These are phyloP conservation scores for Pythium phragmitis DNA, from an alignment of 352 stramenopile genomes.

Conservation along the genomic window DNA sequence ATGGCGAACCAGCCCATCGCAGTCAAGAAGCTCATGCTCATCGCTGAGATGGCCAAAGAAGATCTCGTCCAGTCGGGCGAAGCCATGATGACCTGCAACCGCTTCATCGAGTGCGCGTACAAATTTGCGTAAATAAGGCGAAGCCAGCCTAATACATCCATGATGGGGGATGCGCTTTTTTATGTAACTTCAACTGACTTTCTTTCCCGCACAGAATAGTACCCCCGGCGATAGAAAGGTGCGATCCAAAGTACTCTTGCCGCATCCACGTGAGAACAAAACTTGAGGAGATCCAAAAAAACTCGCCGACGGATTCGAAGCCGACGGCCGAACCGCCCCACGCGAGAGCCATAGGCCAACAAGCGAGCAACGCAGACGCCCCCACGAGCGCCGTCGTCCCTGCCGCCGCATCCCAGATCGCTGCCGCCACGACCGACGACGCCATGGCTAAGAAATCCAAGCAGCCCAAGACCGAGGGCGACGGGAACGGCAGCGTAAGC, in stretches of 20 bases:
- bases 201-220: constrained; percentile 1
- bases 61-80: constrained; percentile 65
- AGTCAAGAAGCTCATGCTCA: constrained; percentile 97
- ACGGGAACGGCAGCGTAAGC: not conserved
- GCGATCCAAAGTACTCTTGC: not conserved
- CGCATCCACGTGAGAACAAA: not conserved
- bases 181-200: constrained; percentile 27
- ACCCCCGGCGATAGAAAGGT: constrained; percentile 2
- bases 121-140: constrained; percentile 39
- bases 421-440: constrained; percentile 1
- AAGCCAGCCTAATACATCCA: constrained; percentile 2
- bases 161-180: not conserved
- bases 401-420: not conserved
- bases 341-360: constrained; percentile 34
- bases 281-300: constrained; percentile 6
- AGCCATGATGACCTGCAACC: constrained; percentile 65
- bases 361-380: constrained; percentile 29
- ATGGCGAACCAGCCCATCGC: constrained; percentile 93
- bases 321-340: not conserved
- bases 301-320: not conserved
- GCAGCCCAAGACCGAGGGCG: constrained; percentile 29
- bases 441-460: constrained; percentile 72
- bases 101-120: constrained; percentile 85
- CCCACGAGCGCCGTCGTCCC: constrained; percentile 5
- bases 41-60: constrained; percentile 96